Evolutionary conservation across 192 early-diverging fungal genomes (phyloP), one percentile per base, ranked within the genome.

Genomic region (Coemansia sp.): DNA sequence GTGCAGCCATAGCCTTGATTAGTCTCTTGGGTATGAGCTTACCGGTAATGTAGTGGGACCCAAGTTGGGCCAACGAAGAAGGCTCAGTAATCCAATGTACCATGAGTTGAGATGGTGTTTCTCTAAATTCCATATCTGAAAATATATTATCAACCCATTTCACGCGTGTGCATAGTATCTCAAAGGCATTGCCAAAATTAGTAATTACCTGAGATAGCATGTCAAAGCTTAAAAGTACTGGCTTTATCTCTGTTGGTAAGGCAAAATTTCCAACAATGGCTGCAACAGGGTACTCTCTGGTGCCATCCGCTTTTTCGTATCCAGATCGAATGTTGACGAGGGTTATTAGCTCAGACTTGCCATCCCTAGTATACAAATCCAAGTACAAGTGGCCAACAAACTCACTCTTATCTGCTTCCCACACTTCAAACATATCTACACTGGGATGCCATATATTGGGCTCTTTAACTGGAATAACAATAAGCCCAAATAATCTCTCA

Each of bases 81-180:
- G 75, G 66, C 25, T 86, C 82, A 61, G 74, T 84, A 15, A 83
- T 70, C 87, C 85, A 88, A 66, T 90, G 90, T 64, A 86, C 88
- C 23, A 90, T 71, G 85, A 91, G 86, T 79, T 89, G 87, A 20
- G 84, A 84, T 9, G 91, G 90, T 11, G 85, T 87, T 69, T 90
- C 89, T 18, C 88, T 78, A 68, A 93, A 93, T 61, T 93, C 91
- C 46, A 82, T 67, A 57, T 89, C 87, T 17, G 88, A 68, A 31
- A 66, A 58, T 3, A 84, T 88, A 20, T 86, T 85, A 26, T 88
- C 84, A 34, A 86, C 76, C 40, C 77, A 87, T 64, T 84, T 86
- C 2, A 88, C 88, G 23, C 81, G 64, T 52, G 84, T 83, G 66
- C 86, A 89, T 15, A 90, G 17, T 14, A 68, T 68, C 66, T 67